These are phyloP conservation scores for Ceratocystis albifundus DNA, from an alignment of 2,329 filamentous ascomycete genomes.

Conservation along the genomic window DNA sequence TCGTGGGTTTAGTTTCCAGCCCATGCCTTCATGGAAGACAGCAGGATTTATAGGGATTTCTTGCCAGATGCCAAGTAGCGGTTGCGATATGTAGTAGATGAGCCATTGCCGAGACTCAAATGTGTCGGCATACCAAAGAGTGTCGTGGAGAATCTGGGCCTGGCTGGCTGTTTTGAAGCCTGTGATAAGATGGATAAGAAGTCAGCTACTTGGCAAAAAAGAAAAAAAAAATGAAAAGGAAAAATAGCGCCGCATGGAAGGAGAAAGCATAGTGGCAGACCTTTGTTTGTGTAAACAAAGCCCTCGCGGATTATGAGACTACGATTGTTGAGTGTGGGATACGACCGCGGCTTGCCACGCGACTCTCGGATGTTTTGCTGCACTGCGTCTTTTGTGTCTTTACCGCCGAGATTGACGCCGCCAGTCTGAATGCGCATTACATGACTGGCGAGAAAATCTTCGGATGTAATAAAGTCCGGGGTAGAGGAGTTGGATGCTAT, in stretches of 20 bases:
- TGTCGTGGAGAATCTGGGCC: constrained; percentile 72
- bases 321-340: constrained; percentile 80
- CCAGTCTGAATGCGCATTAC: constrained; percentile 68
- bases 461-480: constrained; percentile 70
- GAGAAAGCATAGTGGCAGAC: constrained; percentile 35
- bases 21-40: constrained; percentile 38
- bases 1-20: constrained; percentile 29
- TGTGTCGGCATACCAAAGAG: constrained; percentile 79
- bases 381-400: constrained; percentile 36
- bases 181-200: constrained; percentile 30
- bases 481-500: constrained; percentile 64
- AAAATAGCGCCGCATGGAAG: background rate
- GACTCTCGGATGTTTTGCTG: constrained; percentile 63
- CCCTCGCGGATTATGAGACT: constrained; percentile 92
- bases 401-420: constrained; percentile 40
- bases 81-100: constrained; percentile 87
- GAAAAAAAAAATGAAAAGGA: too few species aligned
- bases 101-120: constrained; percentile 89
- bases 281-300: constrained; percentile 91
- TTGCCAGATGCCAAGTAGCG: constrained; percentile 74
- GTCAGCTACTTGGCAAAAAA: background rate
- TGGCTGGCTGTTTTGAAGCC: constrained; percentile 88
- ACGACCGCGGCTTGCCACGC: constrained; percentile 87
- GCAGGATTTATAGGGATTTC: constrained; percentile 61
- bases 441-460: constrained; percentile 95